Base-by-base conservation (phyloP, 2,329 filamentous ascomycete species). In the Diaporthe velutina region DNA sequence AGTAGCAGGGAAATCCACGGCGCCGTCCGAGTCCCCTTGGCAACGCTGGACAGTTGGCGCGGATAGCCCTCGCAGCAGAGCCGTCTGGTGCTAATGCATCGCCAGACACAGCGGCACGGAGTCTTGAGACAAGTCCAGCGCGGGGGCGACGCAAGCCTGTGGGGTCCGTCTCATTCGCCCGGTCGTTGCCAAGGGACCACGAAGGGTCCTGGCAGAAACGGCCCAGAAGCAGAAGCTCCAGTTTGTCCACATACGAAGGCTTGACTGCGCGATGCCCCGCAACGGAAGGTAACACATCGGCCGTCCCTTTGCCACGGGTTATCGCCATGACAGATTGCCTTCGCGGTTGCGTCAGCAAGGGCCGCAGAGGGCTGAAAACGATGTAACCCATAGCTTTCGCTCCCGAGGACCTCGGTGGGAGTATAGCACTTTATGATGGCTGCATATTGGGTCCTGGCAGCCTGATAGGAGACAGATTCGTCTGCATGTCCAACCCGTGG, bases 341-440 rank as follows among this genome's bases (percentile, higher is more conserved):
- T 60, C 68, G 68, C 42, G 42, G 48, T 52, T 33, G 68, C 45
- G 52, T 28, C 55, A 71, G 55, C 68, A 40, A 50, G 55, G 55
- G 55, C 67, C 67, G 35, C 50, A 71, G 68, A 71, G 25, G 68
- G 68, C 68, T 71, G 68, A 61, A 71, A 22, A 48, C 68, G 38
- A 71, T 71, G 55, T 70, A 38, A 60, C 55, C 40, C 68, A 38
- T 38, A 22, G 3, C 54, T 38, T 58, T 45, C 28, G 40, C 54
- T 71, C 40, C 68, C 55, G 55, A 12, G 3, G 40, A 38, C 40
- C 22, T 60, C 22, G 42, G 38, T 50, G 22, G 33, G 33, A 15
- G 40, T 25, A 58, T 28, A 5, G 40, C 40, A 33, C 22, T 33
- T 33, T 50, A 30, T 38, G 33, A 4, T 35, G 17, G 30, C 15